Conservation (phyloP, 2,329 filamentous ascomycete genomes). For the Botrytis fragariae region DNA sequence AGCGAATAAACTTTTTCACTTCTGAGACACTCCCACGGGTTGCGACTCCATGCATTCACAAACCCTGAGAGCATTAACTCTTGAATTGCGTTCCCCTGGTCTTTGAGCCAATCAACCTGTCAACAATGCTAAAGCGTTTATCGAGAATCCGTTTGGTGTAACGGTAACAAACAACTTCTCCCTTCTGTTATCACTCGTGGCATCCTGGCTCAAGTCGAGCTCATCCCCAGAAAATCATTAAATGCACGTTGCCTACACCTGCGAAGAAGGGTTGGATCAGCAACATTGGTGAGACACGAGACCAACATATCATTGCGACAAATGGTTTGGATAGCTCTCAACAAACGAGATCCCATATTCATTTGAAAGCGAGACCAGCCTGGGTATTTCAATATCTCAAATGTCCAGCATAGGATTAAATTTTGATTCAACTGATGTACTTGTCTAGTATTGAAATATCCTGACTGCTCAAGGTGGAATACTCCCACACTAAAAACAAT, state of each 20-base stretch:
- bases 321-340: not conserved
- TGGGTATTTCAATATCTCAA: not conserved
- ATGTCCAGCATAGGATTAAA: not conserved
- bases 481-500: not conserved
- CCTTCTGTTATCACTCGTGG: constrained; percentile 12
- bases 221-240: not conserved
- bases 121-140: constrained; percentile 14
- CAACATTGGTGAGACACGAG: not conserved
- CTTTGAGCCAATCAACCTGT: constrained; percentile 2
- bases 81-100: not conserved
- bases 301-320: not conserved
- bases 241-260: constrained; percentile 3
- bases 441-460: not conserved
- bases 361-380: not conserved
- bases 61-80: not conserved
- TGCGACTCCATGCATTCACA: not conserved
- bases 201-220: constrained; percentile 2
- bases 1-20: not conserved
- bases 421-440: not conserved
- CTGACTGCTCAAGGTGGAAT: not conserved
- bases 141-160: not conserved
- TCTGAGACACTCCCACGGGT: constrained; percentile 10
- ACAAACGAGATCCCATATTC: not conserved
- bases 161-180: not conserved
- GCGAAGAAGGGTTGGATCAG: not conserved